Percentiles rank a stretch among this genome's conserved stretches.
Evolutionary conservation across 1,284 basidiomycete genomes (phyloP).

Genomic region (Stygiomarasmius scandens): DNA sequence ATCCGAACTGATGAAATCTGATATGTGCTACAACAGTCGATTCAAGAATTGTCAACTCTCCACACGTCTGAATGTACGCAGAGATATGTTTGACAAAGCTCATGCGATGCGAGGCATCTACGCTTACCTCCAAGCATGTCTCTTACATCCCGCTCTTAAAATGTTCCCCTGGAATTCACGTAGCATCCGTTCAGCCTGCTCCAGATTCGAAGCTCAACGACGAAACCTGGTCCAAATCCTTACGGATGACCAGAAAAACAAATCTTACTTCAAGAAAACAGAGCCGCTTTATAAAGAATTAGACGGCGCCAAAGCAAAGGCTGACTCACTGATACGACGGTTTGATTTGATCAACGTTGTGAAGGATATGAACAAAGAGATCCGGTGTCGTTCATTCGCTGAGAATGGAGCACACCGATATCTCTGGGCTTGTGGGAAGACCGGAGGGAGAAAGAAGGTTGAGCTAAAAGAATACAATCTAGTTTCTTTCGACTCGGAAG

Average conservation of each 20-base stretch:
- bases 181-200: conserved; percentile 13
- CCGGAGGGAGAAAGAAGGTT: conserved; percentile 15
- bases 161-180: conserved; percentile 8
- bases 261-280: neutral
- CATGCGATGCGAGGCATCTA: conserved; percentile 20
- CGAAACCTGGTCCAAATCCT: conserved; percentile 11
- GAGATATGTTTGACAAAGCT: conserved; percentile 15
- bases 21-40: conserved; percentile 1
- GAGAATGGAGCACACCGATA: conserved; percentile 6
- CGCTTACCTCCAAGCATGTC: conserved; percentile 17
- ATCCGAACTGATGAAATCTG: neutral
- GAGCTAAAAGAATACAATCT: conserved; percentile 13
- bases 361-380: conserved; percentile 17
- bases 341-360: conserved; percentile 21
- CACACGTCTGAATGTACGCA: conserved; percentile 14
- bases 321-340: conserved; percentile 13
- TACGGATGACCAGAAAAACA: conserved; percentile 5
- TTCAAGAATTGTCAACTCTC: conserved; percentile 6
- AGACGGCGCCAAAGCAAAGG: conserved; percentile 9
- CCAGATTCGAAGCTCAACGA: conserved; percentile 17
- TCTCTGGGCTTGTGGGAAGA: conserved; percentile 22
- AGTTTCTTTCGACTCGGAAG: conserved; percentile 11
- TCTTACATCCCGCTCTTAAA: conserved; percentile 21
- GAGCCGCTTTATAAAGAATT: conserved; percentile 16
- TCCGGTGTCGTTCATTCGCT: conserved; percentile 2